Evolutionary conservation across 2,329 filamentous ascomycete genomes (phyloP), one percentile per base, ranked within the genome.

Genomic region (Phaeosphaeria sp.): DNA sequence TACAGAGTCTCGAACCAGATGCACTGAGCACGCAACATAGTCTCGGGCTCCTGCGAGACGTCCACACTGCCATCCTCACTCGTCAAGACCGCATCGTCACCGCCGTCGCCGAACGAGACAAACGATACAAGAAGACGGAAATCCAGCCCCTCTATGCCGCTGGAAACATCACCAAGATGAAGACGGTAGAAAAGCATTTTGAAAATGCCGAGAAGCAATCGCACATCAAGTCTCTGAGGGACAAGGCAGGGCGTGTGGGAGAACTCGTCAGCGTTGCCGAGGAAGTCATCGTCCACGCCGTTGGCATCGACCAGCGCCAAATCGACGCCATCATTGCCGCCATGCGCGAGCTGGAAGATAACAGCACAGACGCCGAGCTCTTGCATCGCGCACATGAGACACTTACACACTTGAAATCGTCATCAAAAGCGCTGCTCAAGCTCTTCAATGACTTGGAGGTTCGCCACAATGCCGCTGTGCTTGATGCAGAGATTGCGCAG

Each of bases 41-140:
- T 39, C 64, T 77, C 3, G 78, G 80, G 51, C 73, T 79, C 44
- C 69, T 76, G 25, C 72, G 74, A 42, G 68, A 69, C 1, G 69
- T 85, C 6, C 80, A 84, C 62, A 71, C 72, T 15, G 80, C 79
- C 56, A 77, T 85, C 15, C 82, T 86, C 64, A 68, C 76, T 22
- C 78, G 82, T 1, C 81, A 85, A 60, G 80, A 80, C 17, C 81
- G 81, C 56, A 77, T 83, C 13, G 78, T 82, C 2, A 77, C 81
- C 27, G 79, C 82, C 36, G 79, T 83, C 6, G 69, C 84, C 18
- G 84, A 86, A 60, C 81, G 83, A 42, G 84, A 86, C 65, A 80
- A 79, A 46, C 77, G 83, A 17, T 81, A 84, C 51, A 86, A 85
- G 72, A 82, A 80, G 63, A 82, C 84, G 0, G 83, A 86, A 61